Percentiles rank a stretch among this genome's conserved stretches.
phyloP scores from a whole-genome alignment of 192 early-diverging fungal species.

The Linnemannia elongata region DNA sequence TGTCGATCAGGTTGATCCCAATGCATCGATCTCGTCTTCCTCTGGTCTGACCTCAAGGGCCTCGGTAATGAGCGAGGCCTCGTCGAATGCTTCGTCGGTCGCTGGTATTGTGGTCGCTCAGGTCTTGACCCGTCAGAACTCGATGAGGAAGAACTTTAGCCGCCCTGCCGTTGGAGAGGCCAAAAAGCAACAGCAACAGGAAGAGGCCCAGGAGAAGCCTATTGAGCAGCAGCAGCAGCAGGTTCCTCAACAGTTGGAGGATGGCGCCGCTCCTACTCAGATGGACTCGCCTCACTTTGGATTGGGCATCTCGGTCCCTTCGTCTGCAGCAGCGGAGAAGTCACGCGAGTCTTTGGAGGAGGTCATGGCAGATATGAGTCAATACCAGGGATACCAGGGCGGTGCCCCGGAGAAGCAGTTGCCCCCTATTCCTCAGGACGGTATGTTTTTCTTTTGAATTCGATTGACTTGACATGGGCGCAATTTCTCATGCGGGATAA shows the following conservation, averaged over 20 bases:
- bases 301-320: constrained; percentile 35
- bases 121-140: constrained; percentile 48
- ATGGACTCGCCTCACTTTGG: constrained; percentile 31
- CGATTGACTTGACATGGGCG: neutral
- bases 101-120: constrained; percentile 45
- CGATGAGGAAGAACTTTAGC: constrained; percentile 42
- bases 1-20: neutral
- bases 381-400: neutral
- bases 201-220: neutral
- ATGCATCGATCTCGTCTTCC: constrained; percentile 6
- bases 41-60: constrained; percentile 41
- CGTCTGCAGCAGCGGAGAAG: constrained; percentile 9
- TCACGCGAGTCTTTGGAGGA: constrained; percentile 8
- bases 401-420: constrained; percentile 21
- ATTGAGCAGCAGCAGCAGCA: neutral
- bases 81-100: constrained; percentile 40
- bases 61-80: constrained; percentile 39
- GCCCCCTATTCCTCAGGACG: constrained; percentile 28
- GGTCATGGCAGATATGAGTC: neutral
- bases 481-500: neutral
- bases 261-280: neutral
- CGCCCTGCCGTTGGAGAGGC: constrained; percentile 4
- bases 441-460: constrained; percentile 2
- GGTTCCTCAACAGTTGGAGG: constrained; percentile 2
- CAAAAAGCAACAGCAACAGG: neutral